These are phyloP conservation scores for Penicillium waksmanii DNA, from an alignment of 495 filamentous ascomycete species.

Conservation along the genomic window DNA sequence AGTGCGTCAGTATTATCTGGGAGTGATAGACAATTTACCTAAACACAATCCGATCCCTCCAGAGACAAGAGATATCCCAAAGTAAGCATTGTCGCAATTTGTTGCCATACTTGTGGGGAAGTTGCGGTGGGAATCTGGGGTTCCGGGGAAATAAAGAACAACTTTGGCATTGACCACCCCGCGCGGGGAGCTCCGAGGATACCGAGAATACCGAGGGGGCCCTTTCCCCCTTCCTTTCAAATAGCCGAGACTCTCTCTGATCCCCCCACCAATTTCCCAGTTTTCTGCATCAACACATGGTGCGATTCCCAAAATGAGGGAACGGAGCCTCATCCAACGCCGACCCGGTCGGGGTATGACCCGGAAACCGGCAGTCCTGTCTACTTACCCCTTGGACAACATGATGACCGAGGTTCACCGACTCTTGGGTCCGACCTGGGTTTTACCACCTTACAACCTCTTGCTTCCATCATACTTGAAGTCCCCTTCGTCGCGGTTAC, in stretches of 20 bases:
- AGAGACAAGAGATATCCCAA: too few species aligned
- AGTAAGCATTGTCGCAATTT: too few species aligned
- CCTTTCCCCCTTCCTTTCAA: not conserved
- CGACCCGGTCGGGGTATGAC: conserved; percentile 13
- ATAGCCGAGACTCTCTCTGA: not conserved
- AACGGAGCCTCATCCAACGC: conserved; percentile 6
- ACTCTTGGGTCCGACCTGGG: conserved; percentile 17
- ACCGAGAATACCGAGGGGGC: conserved; percentile 11
- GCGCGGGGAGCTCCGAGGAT: not conserved
- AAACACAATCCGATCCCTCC: too few species aligned
- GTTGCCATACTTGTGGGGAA: not conserved
- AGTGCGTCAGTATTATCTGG: too few species aligned
- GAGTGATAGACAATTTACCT: too few species aligned
- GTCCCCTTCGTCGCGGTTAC: conserved; percentile 1
- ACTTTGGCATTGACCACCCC: too few species aligned
- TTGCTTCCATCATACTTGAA: conserved; percentile 14
- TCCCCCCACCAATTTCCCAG: not conserved
- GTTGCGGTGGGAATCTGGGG: conserved; percentile 4
- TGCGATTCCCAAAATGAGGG: conserved; percentile 7
- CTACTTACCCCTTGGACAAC: conserved; percentile 15
- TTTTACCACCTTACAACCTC: conserved; percentile 10
- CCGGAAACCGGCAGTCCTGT: conserved; percentile 11
- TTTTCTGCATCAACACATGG: not conserved
- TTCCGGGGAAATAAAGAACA: not conserved
- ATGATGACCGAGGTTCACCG: conserved; percentile 17